Evolutionary conservation across 2,329 filamentous ascomycete species (phyloP).

Genomic region (Claviceps digitariae): DNA sequence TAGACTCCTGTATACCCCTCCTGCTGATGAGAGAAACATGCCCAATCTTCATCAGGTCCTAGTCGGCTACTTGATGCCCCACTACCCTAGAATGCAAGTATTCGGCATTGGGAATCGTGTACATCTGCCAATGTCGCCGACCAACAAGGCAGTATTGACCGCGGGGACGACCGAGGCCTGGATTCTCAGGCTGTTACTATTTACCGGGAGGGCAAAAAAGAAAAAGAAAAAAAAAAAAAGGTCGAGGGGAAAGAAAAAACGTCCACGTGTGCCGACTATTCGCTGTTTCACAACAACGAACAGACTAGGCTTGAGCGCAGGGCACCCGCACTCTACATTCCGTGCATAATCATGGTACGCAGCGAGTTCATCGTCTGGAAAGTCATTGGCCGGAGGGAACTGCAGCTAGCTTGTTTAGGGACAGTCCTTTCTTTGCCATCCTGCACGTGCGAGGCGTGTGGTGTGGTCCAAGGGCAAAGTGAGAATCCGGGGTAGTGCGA

Average conservation of each 20-base stretch:
- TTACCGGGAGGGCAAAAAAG: not conserved
- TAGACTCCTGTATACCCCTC: too few relatives aligned
- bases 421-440: not conserved
- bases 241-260: not conserved
- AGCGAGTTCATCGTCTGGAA: not conserved
- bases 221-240: not conserved
- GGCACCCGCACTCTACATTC: not conserved
- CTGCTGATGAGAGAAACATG: too few relatives aligned
- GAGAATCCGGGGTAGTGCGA: conserved; percentile 1
- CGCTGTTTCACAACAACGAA: not conserved
- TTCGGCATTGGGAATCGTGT: too few relatives aligned
- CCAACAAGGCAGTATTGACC: too few relatives aligned
- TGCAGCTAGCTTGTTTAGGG: conserved; percentile 2
- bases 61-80: too few relatives aligned
- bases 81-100: too few relatives aligned
- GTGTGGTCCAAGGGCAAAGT: too few relatives aligned
- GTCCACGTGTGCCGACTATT: not conserved
- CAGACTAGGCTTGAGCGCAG: not conserved
- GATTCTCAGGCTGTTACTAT: too few relatives aligned
- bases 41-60: too few relatives aligned
- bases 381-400: not conserved
- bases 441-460: not conserved
- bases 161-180: too few relatives aligned
- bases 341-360: not conserved
- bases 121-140: too few relatives aligned